Percentiles rank a stretch among this genome's conserved stretches.
Conservation (phyloP, 768 basidiomycete genomes). For the Lepiota venenata region DNA sequence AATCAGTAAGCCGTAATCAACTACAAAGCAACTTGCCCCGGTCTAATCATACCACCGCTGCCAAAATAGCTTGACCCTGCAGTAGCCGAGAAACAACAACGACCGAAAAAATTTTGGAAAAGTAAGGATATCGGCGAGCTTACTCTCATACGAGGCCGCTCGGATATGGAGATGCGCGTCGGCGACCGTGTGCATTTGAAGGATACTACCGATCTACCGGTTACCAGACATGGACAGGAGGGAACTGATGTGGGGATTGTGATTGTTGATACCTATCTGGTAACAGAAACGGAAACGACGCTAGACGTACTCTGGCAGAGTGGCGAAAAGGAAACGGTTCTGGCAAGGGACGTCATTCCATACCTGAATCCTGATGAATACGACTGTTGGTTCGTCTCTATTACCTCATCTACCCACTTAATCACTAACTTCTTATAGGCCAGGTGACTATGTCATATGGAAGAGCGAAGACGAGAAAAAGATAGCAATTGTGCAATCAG, state of each 20-base stretch:
- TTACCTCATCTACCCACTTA: not conserved
- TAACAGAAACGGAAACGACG: constrained; percentile 68
- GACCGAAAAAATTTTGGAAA: constrained; percentile 77
- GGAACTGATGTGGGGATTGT: constrained; percentile 42
- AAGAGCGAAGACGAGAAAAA: constrained; percentile 66
- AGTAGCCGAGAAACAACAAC: constrained; percentile 50
- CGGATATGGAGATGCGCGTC: constrained; percentile 64
- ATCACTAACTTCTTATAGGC: constrained; percentile 46
- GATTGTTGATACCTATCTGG: constrained; percentile 53
- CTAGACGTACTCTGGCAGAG: constrained; percentile 87
- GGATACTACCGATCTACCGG: constrained; percentile 40
- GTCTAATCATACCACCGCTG: constrained; percentile 5
- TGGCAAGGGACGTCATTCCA: constrained; percentile 68
- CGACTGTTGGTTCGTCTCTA: constrained; percentile 71
- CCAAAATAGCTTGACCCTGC: constrained; percentile 52
- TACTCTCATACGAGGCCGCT: constrained; percentile 55
- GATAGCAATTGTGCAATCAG: constrained; percentile 74
- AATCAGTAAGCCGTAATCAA: constrained; percentile 51
- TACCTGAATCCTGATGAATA: constrained; percentile 89
- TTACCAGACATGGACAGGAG: constrained; percentile 59
- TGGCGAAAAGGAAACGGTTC: constrained; percentile 60
- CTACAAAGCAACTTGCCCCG: not conserved
- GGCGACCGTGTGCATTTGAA: constrained; percentile 71
- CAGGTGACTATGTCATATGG: constrained; percentile 88
- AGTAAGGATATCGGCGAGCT: constrained; percentile 62